Conservation (phyloP, 164 flowering plant species). For the Chloranthus sessilifolius region DNA sequence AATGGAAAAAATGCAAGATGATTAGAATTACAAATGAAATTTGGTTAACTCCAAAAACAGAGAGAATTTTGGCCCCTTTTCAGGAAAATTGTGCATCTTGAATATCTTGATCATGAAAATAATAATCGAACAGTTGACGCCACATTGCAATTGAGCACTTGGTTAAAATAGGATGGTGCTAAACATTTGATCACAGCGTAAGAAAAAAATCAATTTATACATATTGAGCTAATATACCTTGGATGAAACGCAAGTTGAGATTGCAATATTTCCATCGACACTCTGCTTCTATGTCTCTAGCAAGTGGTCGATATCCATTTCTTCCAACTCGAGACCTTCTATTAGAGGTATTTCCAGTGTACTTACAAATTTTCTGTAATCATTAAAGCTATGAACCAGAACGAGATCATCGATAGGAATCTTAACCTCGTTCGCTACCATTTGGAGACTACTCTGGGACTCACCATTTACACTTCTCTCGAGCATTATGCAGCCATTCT, state of each 20-base stretch:
- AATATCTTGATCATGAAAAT: too few relatives aligned
- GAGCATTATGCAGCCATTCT: constrained; percentile 85
- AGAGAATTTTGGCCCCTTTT: too few relatives aligned
- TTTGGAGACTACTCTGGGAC: constrained; percentile 8
- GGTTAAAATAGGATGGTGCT: too few relatives aligned
- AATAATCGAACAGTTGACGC: too few relatives aligned
- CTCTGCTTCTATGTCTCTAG: constrained; percentile 47
- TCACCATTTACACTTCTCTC: constrained; percentile 57
- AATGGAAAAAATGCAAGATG: too few relatives aligned
- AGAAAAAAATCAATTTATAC: too few relatives aligned
- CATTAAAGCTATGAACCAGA: neutral
- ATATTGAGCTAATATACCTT: constrained; percentile 18
- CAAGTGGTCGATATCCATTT: constrained; percentile 52
- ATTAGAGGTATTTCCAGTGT: constrained; percentile 9
- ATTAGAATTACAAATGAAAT: too few relatives aligned
- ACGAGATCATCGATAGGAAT: neutral
- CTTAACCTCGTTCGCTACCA: too few relatives aligned
- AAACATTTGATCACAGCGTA: too few relatives aligned
- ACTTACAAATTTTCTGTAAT: constrained; percentile 11
- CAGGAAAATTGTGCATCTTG: too few relatives aligned
- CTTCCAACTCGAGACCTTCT: constrained; percentile 38
- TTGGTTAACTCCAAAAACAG: too few relatives aligned
- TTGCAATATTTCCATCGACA: constrained; percentile 22
- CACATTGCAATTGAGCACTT: too few relatives aligned
- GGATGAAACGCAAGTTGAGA: constrained; percentile 59